Conservation (phyloP, 2,329 filamentous ascomycete species). For the Cercospora canescens region DNA sequence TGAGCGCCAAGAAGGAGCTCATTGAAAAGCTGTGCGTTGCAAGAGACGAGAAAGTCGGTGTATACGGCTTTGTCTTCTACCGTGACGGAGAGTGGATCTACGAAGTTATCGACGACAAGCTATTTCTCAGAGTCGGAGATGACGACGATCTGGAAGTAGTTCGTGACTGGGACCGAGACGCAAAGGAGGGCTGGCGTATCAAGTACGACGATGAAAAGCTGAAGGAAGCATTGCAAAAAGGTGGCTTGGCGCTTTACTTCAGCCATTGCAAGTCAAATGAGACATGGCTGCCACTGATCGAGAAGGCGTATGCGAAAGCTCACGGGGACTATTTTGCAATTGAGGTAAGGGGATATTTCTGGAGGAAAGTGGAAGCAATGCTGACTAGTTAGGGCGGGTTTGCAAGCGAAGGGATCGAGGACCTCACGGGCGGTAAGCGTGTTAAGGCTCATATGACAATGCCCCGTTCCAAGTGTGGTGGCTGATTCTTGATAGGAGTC, state of each 20-base stretch:
- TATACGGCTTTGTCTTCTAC: constrained; percentile 84
- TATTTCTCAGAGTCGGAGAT: constrained; percentile 78
- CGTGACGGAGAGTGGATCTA: constrained; percentile 89
- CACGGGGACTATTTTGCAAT: constrained; percentile 78
- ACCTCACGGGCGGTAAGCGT: constrained; percentile 53
- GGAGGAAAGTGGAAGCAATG: constrained; percentile 32
- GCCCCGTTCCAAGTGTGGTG: background rate
- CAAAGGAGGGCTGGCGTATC: constrained; percentile 28
- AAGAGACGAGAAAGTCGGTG: constrained; percentile 70
- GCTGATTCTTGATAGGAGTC: constrained; percentile 40
- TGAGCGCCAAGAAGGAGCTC: constrained; percentile 74
- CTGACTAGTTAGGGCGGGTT: constrained; percentile 69
- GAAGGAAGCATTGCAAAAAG: constrained; percentile 62
- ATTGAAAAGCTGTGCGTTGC: constrained; percentile 75
- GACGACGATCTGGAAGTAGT: constrained; percentile 67
- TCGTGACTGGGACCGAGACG: constrained; percentile 28
- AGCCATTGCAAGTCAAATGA: constrained; percentile 75
- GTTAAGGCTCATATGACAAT: background rate
- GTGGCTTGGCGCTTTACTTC: constrained; percentile 76
- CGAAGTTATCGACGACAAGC: constrained; percentile 87
- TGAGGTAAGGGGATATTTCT: constrained; percentile 53
- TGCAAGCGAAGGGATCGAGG: constrained; percentile 62
- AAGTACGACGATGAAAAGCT: constrained; percentile 51
- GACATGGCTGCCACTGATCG: constrained; percentile 77
- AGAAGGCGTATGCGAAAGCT: constrained; percentile 83